These are phyloP conservation scores for Auriscalpium vulgare DNA, from an alignment of 768 basidiomycete genomes.

Conservation along the genomic window DNA sequence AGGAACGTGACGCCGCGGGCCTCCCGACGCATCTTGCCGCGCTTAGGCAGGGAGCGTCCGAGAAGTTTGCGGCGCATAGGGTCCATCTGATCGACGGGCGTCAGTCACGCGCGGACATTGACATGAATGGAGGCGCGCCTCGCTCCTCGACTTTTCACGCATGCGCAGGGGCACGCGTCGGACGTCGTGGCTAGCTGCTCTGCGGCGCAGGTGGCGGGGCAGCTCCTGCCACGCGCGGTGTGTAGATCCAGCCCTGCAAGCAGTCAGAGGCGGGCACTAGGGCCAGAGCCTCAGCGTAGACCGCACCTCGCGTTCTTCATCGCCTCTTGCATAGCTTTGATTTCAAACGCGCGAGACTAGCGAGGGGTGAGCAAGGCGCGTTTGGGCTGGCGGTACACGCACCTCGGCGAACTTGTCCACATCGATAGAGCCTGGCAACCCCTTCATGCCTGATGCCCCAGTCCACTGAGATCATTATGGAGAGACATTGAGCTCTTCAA, in stretches of 20 bases:
- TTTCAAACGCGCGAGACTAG: slow-evolving; percentile 83
- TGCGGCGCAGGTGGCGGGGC: slow-evolving; percentile 81
- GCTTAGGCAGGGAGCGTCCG: slow-evolving; percentile 47
- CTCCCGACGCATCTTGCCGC: slow-evolving; percentile 52
- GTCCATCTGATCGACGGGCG: slow-evolving; percentile 38
- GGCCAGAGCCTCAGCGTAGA: neutral
- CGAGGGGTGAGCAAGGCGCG: neutral
- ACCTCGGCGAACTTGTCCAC: slow-evolving; percentile 88
- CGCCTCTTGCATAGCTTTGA: slow-evolving; percentile 80
- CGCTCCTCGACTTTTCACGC: slow-evolving; percentile 71
- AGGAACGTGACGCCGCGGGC: slow-evolving; percentile 52
- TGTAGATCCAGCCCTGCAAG: slow-evolving; percentile 53
- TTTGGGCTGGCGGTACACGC: slow-evolving; percentile 2
- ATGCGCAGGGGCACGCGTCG: slow-evolving; percentile 83
- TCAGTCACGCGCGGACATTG: neutral
- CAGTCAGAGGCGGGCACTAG: neutral
- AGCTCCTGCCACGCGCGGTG: slow-evolving; percentile 89
- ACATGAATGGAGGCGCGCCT: slow-evolving; percentile 40
- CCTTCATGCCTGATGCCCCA: slow-evolving; percentile 37
- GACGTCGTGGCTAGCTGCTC: slow-evolving; percentile 93
- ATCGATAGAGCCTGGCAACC: slow-evolving; percentile 68
- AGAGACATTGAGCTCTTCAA: neutral
- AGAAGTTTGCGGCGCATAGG: slow-evolving; percentile 32
- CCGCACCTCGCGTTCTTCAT: slow-evolving; percentile 71
- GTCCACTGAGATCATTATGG: neutral